Evolutionary conservation across 2,329 filamentous ascomycete genomes (phyloP).

Genomic region (Ustilaginoidea virens): DNA sequence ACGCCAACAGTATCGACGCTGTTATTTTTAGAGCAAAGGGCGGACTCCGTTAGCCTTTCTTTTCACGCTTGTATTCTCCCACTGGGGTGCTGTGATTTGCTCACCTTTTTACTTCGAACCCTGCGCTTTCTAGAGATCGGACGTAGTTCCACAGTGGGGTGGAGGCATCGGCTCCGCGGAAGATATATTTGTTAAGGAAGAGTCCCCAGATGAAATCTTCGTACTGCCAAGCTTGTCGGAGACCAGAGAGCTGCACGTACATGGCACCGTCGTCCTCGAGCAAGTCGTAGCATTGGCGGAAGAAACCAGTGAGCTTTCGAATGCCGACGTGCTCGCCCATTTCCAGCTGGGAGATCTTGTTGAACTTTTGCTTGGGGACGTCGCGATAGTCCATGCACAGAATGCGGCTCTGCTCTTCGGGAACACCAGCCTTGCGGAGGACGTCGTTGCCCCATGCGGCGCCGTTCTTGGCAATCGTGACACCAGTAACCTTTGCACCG

Average conservation of each 20-base stretch:
- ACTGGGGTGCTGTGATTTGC: slow-evolving; percentile 1
- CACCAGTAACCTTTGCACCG: slow-evolving; percentile 65
- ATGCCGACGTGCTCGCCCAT: slow-evolving; percentile 73
- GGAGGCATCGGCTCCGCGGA: slow-evolving; percentile 86
- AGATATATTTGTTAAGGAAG: slow-evolving; percentile 98
- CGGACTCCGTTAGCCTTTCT: no score
- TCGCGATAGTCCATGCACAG: slow-evolving; percentile 88
- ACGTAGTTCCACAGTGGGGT: slow-evolving; percentile 77
- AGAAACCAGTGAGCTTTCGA: slow-evolving; percentile 62
- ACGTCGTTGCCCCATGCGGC: slow-evolving; percentile 87
- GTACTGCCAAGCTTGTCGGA: slow-evolving; percentile 88
- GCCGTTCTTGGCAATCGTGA: slow-evolving; percentile 86
- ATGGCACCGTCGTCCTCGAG: slow-evolving; percentile 86
- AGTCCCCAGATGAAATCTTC: slow-evolving; percentile 93
- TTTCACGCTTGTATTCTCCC: no score
- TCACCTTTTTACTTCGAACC: slow-evolving; percentile 55
- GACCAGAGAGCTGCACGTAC: slow-evolving; percentile 82
- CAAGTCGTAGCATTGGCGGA: slow-evolving; percentile 80
- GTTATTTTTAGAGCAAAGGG: no score
- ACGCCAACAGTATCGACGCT: slow-evolving; percentile 77
- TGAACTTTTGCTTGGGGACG: slow-evolving; percentile 67
- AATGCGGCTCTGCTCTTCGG: slow-evolving; percentile 72
- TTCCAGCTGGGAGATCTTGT: slow-evolving; percentile 91
- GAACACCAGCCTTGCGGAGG: slow-evolving; percentile 59
- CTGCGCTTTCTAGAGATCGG: slow-evolving; percentile 54